phyloP scores from a whole-genome alignment of 306 rosid species.

The Ormosia emarginata region DNA sequence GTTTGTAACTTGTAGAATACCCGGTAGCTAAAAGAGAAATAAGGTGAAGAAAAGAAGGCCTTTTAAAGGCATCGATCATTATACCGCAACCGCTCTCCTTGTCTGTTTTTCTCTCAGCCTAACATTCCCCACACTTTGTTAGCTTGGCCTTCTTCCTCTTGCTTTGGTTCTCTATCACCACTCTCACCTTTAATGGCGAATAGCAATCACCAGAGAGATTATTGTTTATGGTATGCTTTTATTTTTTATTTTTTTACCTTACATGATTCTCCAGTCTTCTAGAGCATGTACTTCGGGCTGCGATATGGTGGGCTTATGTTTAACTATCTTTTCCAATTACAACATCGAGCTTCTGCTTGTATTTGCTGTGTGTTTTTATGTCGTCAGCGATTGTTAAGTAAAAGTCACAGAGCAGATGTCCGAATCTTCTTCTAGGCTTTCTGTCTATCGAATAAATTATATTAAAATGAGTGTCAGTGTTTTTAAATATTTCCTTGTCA shows the following conservation, averaged over 20 bases:
- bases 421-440: not conserved
- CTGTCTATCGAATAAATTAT: not conserved
- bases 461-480: not conserved
- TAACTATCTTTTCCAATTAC: not conserved
- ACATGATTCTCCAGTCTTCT: not conserved
- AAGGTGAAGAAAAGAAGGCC: not conserved
- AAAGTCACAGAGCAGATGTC: not conserved
- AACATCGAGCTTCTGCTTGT: not conserved
- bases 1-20: not conserved
- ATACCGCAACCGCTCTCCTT: not conserved
- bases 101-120: not conserved
- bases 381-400: not conserved
- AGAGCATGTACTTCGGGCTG: too few species aligned
- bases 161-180: not conserved
- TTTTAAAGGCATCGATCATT: not conserved
- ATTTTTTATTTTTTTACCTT: not conserved
- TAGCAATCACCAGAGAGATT: conserved; percentile 25
- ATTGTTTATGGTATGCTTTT: conserved; percentile 35
- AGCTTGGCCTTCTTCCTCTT: not conserved
- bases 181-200: conserved; percentile 30
- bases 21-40: not conserved
- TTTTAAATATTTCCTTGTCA: not conserved
- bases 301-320: not conserved
- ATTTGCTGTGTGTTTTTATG: not conserved
- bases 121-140: not conserved